phyloP scores from a whole-genome alignment of 2,329 filamentous ascomycete species.

The Botryosphaeria agaves region DNA sequence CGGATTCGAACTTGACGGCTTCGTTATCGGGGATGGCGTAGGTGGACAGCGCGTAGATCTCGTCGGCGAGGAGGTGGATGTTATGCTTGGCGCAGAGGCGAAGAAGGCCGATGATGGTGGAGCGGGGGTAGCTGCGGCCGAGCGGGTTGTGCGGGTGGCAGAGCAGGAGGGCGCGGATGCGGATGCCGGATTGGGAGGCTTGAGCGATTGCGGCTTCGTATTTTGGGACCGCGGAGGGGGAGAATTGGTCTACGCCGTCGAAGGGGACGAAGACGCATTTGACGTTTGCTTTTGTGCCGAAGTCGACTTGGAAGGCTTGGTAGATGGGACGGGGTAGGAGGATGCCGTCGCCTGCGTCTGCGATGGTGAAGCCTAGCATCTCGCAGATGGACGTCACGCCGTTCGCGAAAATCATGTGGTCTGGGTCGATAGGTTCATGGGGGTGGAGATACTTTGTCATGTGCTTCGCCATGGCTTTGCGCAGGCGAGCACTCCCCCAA shows the following conservation, averaged over 20 bases:
- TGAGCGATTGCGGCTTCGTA: constrained; percentile 21
- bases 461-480: constrained; percentile 20
- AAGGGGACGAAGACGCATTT: constrained; percentile 22
- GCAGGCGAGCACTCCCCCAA: constrained; percentile 20
- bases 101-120: constrained; percentile 9
- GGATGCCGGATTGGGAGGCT: constrained; percentile 15
- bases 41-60: constrained; percentile 18
- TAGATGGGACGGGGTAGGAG: constrained; percentile 30
- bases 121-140: constrained; percentile 11
- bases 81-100: constrained; percentile 12
- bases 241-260: constrained; percentile 20
- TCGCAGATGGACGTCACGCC: constrained; percentile 25
- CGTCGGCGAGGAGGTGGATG: constrained; percentile 18
- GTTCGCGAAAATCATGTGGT: constrained; percentile 22
- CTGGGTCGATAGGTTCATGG: constrained; percentile 13
- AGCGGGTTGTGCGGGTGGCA: constrained; percentile 29
- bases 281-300: constrained; percentile 24
- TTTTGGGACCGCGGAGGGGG: constrained; percentile 11
- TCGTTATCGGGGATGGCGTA: constrained; percentile 7
- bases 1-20: constrained; percentile 8
- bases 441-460: constrained; percentile 24
- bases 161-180: constrained; percentile 23
- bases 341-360: constrained; percentile 27
- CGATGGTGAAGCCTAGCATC: constrained; percentile 24
- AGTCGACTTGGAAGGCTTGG: constrained; percentile 30